Evolutionary conservation across 2,329 filamentous ascomycete genomes (phyloP), one percentile per base, ranked within the genome.

Genomic region (Neofusicoccum laricinum): DNA sequence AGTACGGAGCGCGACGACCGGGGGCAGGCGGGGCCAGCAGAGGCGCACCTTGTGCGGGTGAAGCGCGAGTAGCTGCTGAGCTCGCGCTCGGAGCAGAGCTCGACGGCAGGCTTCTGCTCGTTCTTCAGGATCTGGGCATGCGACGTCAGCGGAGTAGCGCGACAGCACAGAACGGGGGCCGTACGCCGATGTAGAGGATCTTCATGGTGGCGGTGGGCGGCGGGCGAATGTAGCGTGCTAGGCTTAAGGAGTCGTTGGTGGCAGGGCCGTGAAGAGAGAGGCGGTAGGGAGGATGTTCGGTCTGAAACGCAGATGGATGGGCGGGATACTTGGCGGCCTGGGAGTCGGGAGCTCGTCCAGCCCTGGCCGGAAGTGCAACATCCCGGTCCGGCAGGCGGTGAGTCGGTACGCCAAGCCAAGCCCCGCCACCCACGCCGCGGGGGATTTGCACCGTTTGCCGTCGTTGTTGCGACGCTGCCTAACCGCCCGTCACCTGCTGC

Each of bases 151-250:
- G 41, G 48, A 48, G 38, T 14, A 61, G 63, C 65, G 21, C 48
- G 50, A 55, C 53, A 69, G 69, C 67, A 62, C 65, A 65, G 58
- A 67, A 68, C 68, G 67, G 67, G 67, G 43, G 61, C 75, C 88
- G 68, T 88, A 95, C 92, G 72, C 91, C 92, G 75, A 96, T 92
- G 80, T 95, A 95, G 78, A 90, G 85, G 78, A 95, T 82, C 87
- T 93, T 94, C 91, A 94, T 94, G 75, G 72, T 88, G 79, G 75
- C 51, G 34, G 40, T 25, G 34, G 40, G n/a, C 15, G 41, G 40
- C 4, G 41, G 25, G 30, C 10, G 6, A 21, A 59, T 36, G 55
- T 30, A 7, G 43, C n/a, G n/a, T 38, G 12, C 12, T 25, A 15
- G 38, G 8, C 25, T 30, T 8, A 46, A 41, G 30, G 21, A n/a